phyloP scores from a whole-genome alignment of 352 stramenopile genomes.

The Globisporangium middletonii region DNA sequence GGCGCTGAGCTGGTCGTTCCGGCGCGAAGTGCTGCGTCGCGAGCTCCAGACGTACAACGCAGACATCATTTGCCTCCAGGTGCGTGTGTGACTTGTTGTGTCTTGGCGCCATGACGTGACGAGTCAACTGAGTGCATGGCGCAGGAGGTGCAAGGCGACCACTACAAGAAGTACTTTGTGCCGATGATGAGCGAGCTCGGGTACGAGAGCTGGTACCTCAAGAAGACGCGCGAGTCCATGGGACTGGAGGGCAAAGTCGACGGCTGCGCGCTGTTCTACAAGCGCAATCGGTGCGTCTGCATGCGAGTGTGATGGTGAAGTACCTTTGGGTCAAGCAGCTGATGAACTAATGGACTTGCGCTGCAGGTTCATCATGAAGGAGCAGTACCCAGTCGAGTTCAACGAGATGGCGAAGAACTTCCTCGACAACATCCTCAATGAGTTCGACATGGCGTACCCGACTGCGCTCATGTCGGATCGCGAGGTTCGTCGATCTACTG shows the following conservation, averaged over 20 bases:
- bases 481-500: conserved; percentile 26
- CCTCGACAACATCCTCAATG: conserved; percentile 52
- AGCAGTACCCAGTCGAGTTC: conserved; percentile 95
- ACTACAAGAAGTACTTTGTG: conserved; percentile 97
- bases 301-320: not conserved
- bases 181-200: conserved; percentile 92
- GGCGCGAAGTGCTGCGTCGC: conserved; percentile 85
- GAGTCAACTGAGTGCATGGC: not conserved
- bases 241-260: conserved; percentile 96
- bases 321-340: not conserved
- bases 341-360: not conserved
- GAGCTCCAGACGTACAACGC: conserved; percentile 90
- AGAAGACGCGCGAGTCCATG: conserved; percentile 98
- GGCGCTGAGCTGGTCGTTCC: conserved; percentile 96
- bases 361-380: conserved; percentile 77
- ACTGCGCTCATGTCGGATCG: conserved; percentile 50
- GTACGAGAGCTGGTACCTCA: conserved; percentile 97
- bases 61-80: conserved; percentile 96
- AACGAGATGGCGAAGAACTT: conserved; percentile 91
- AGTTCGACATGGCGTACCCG: conserved; percentile 77
- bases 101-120: not conserved
- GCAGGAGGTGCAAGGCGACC: conserved; percentile 98
- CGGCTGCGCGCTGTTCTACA: conserved; percentile 98
- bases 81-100: conserved; percentile 4
- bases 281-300: conserved; percentile 74